These are phyloP conservation scores for Fagopyrum esculentum DNA, from an alignment of 148 eudicot species.

Conservation along the genomic window DNA sequence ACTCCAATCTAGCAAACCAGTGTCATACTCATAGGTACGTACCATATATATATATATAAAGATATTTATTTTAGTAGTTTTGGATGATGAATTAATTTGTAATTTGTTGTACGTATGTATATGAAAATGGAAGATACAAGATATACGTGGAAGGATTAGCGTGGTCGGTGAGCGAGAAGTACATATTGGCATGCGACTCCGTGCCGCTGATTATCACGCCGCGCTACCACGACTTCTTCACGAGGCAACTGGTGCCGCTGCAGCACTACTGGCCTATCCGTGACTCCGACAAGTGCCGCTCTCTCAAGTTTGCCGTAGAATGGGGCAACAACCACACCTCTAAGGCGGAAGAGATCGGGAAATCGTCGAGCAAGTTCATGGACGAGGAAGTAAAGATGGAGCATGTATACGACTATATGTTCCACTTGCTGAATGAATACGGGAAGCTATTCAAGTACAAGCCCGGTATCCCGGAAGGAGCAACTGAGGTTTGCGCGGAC, in stretches of 20 bases:
- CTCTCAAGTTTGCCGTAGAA: constrained; percentile 44
- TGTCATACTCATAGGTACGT: constrained; percentile 5
- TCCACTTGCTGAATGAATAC: constrained; percentile 39
- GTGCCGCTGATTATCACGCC: constrained; percentile 41
- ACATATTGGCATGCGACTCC: constrained; percentile 47
- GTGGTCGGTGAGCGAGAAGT: constrained; percentile 12
- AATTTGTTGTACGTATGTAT: neutral
- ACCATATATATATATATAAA: neutral
- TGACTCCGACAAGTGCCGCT: constrained; percentile 31
- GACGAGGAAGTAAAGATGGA: constrained; percentile 37
- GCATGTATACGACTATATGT: constrained; percentile 45
- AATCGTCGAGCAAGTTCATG: constrained; percentile 25
- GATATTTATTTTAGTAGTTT: too few relatives aligned
- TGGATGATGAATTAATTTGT: too few relatives aligned
- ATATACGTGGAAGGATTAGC: constrained; percentile 5
- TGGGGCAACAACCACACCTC: constrained; percentile 46
- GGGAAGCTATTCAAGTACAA: constrained; percentile 37
- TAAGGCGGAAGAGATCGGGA: constrained; percentile 40
- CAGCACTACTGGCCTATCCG: constrained; percentile 57
- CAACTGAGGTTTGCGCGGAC: constrained; percentile 32
- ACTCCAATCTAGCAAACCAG: constrained; percentile 4
- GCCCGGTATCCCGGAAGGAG: constrained; percentile 29
- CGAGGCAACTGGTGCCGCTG: constrained; percentile 44
- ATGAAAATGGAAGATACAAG: neutral
- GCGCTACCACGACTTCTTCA: constrained; percentile 45